Evolutionary conservation across 75 land plant genomes (phyloP).

Genomic region (Gnetum montanum): DNA sequence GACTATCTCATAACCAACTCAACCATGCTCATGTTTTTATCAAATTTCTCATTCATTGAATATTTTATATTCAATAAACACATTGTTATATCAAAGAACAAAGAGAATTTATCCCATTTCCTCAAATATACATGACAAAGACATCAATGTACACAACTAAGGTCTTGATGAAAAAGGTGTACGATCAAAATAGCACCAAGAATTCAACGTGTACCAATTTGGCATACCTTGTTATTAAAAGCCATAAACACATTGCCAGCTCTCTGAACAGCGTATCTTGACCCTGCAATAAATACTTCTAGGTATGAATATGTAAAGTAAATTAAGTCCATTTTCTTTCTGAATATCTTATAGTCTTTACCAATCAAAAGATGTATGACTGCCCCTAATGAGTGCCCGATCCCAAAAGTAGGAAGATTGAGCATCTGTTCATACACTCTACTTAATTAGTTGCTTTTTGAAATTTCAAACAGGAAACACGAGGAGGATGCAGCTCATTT

Average conservation of each 20-base stretch:
- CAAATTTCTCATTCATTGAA: too few species aligned
- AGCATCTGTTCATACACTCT: constrained; percentile 50
- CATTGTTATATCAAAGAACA: too few species aligned
- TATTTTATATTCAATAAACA: too few species aligned
- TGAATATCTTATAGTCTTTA: constrained; percentile 20
- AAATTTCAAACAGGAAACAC: too few species aligned
- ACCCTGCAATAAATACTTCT: constrained; percentile 61
- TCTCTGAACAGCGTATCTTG: constrained; percentile 89
- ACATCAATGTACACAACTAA: background rate
- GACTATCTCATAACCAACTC: too few species aligned
- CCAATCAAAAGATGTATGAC: constrained; percentile 90
- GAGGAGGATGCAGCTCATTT: too few species aligned
- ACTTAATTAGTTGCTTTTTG: too few species aligned
- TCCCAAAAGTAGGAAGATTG: constrained; percentile 73
- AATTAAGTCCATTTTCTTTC: too few species aligned
- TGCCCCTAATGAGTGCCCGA: constrained; percentile 94
- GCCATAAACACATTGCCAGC: constrained; percentile 82
- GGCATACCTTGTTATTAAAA: constrained; percentile 86
- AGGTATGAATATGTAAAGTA: too few species aligned
- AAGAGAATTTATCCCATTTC: too few species aligned
- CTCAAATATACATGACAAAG: background rate
- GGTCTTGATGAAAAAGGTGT: background rate
- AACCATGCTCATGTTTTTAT: too few species aligned
- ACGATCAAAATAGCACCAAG: too few species aligned
- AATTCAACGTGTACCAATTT: background rate